Conservation (phyloP, 1,139 yeast species). For the Pichia sp. region DNA sequence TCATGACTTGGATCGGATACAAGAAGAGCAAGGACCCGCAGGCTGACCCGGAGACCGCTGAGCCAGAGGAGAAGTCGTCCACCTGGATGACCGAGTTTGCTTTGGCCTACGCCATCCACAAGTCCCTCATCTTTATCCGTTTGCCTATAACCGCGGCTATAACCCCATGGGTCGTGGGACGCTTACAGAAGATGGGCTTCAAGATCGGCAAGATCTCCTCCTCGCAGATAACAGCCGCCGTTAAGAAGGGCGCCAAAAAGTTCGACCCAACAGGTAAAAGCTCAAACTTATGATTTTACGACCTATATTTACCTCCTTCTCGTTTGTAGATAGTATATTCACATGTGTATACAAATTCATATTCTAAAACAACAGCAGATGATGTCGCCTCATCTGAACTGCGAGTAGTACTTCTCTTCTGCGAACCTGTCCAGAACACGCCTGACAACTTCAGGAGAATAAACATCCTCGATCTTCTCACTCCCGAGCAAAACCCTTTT, state of each 20-base stretch:
- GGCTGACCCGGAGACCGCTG: conserved; percentile 23
- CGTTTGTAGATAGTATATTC: neutral
- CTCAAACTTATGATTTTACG: conserved; percentile 3
- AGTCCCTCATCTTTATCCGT: conserved; percentile 73
- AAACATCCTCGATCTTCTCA: conserved; percentile 58
- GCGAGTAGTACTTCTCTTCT: conserved; percentile 70
- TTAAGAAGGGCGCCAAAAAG: conserved; percentile 27
- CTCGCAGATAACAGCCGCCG: conserved; percentile 33
- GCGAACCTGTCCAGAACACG: conserved; percentile 59
- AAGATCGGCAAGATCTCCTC: conserved; percentile 57
- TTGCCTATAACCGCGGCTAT: conserved; percentile 90
- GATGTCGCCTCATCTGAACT: conserved; percentile 39
- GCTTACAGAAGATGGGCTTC: conserved; percentile 74
- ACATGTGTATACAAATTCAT: neutral
- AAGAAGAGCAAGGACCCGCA: conserved; percentile 32
- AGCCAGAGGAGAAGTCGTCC: conserved; percentile 24
- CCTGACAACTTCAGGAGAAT: conserved; percentile 54
- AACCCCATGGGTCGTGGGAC: conserved; percentile 72
- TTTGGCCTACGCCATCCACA: conserved; percentile 91
- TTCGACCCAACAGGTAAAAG: conserved; percentile 22
- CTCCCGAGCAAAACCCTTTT: conserved; percentile 64
- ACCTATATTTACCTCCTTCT: neutral
- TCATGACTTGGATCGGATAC: conserved; percentile 55
- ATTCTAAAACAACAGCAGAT: neutral
- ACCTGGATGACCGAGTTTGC: conserved; percentile 69